These are phyloP conservation scores for Pholiota conissans DNA, from an alignment of 768 basidiomycete species.

Conservation along the genomic window DNA sequence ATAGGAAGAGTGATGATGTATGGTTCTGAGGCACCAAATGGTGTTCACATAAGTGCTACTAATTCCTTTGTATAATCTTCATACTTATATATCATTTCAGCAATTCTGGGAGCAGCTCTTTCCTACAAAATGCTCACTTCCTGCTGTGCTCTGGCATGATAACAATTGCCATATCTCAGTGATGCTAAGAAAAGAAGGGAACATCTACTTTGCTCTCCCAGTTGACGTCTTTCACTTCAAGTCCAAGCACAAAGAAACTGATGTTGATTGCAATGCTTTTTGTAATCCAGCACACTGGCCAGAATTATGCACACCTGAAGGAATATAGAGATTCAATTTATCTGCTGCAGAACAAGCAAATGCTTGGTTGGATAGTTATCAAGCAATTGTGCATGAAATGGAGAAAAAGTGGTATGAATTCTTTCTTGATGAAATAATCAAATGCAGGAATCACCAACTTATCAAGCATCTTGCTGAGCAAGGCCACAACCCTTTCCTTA, in stretches of 20 bases:
- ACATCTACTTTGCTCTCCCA: slow-evolving; percentile 23
- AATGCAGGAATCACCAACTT: slow-evolving; percentile 20
- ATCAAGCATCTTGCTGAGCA: slow-evolving; percentile 11
- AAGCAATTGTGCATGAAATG: slow-evolving; percentile 36
- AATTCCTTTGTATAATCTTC: not conserved
- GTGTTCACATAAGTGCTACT: slow-evolving; percentile 23
- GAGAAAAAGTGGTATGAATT: slow-evolving; percentile 29
- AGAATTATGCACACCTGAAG: slow-evolving; percentile 29
- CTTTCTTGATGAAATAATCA: slow-evolving; percentile 40
- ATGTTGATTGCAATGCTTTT: slow-evolving; percentile 22
- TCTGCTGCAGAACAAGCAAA: slow-evolving; percentile 42
- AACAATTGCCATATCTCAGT: slow-evolving; percentile 19
- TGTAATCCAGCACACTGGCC: slow-evolving; percentile 36
- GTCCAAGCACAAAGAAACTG: slow-evolving; percentile 29
- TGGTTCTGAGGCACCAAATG: slow-evolving; percentile 29
- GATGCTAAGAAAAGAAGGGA: slow-evolving; percentile 2
- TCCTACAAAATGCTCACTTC: slow-evolving; percentile 12
- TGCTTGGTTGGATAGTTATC: slow-evolving; percentile 40
- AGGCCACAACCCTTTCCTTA: not conserved
- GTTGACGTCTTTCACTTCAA: slow-evolving; percentile 39
- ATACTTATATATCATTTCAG: not conserved
- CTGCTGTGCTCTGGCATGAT: slow-evolving; percentile 20
- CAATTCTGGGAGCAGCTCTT: slow-evolving; percentile 11
- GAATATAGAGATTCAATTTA: slow-evolving; percentile 40
- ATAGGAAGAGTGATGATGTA: slow-evolving; percentile 27